phyloP scores from a whole-genome alignment of 768 basidiomycete species.

The Lactifluus hygrophoroides region DNA sequence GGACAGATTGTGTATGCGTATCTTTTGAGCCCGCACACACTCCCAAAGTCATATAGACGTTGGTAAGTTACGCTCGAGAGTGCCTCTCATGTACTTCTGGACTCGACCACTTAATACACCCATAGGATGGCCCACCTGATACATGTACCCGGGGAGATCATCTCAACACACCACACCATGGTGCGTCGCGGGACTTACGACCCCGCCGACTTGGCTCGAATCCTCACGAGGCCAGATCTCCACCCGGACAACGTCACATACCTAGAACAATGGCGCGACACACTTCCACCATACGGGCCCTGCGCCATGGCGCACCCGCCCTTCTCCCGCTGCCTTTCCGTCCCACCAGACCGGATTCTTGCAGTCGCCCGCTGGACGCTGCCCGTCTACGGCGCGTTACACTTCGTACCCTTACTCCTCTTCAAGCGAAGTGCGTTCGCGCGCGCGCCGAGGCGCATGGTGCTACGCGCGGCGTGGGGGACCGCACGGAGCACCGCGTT shows the following conservation, averaged over 20 bases:
- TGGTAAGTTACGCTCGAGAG: conserved; percentile 51
- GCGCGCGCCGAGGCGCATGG: conserved; percentile 55
- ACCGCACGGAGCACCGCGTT: conserved; percentile 82
- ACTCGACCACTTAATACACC: not conserved
- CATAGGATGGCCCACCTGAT: conserved; percentile 37
- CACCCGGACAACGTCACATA: conserved; percentile 41
- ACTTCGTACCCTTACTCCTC: conserved; percentile 78
- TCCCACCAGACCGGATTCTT: conserved; percentile 64
- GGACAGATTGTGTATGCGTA: conserved; percentile 82
- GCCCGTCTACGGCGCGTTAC: conserved; percentile 80
- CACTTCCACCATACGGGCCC: conserved; percentile 41
- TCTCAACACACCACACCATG: conserved; percentile 54
- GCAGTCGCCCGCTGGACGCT: conserved; percentile 79
- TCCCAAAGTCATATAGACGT: conserved; percentile 63
- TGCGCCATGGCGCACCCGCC: conserved; percentile 78
- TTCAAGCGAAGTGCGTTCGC: conserved; percentile 67
- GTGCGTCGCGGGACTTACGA: conserved; percentile 52
- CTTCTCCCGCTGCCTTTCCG: conserved; percentile 48
- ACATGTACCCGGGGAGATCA: conserved; percentile 48
- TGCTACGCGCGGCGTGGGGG: conserved; percentile 57
- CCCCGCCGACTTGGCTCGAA: conserved; percentile 44
- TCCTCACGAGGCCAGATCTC: conserved; percentile 44
- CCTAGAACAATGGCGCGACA: conserved; percentile 33
- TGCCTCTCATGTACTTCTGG: not conserved
- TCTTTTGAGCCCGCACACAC: conserved; percentile 71